A percentile compares a stretch with the other conserved stretches of the same genome.
These are phyloP conservation scores for Cichorium intybus DNA, from an alignment of 140 eudicot genomes.

Conservation along the genomic window DNA sequence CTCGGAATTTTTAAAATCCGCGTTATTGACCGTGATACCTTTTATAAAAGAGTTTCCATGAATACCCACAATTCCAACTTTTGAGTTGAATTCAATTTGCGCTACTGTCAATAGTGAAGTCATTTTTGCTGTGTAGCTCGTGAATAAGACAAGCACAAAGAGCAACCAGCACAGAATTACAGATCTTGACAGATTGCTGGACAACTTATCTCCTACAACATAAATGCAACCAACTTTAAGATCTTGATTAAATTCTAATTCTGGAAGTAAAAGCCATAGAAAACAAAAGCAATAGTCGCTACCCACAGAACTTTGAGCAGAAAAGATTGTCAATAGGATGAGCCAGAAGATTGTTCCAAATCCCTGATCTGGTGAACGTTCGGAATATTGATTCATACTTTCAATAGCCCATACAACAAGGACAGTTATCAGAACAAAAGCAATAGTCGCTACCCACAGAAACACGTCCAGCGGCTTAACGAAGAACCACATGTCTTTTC, in stretches of 20 bases:
- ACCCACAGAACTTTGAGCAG: slow-evolving; percentile 47
- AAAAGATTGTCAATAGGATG: slow-evolving; percentile 37
- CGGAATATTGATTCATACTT: slow-evolving; percentile 25
- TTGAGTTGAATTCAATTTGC: slow-evolving; percentile 30
- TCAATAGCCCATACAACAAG: slow-evolving; percentile 35
- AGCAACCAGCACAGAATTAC: slow-evolving; percentile 34
- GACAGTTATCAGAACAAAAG: slow-evolving; percentile 17
- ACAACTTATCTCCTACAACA: slow-evolving; percentile 35
- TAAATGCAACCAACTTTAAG: slow-evolving; percentile 3
- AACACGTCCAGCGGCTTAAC: slow-evolving; percentile 25
- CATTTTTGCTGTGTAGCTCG: slow-evolving; percentile 37
- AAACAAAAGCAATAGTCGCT: too few species aligned
- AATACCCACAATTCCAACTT: slow-evolving; percentile 25
- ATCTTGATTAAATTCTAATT: neutral
- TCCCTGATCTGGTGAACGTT: slow-evolving; percentile 24
- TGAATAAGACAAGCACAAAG: slow-evolving; percentile 36
- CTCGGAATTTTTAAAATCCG: slow-evolving; percentile 15
- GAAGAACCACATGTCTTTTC: slow-evolving; percentile 35
- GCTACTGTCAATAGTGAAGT: slow-evolving; percentile 28
- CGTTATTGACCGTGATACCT: slow-evolving; percentile 25
- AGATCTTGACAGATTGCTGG: slow-evolving; percentile 22
- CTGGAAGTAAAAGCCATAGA: neutral
- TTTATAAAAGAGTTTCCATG: slow-evolving; percentile 13
- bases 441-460: slow-evolving; percentile 30
- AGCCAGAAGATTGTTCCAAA: slow-evolving; percentile 46